Evolutionary conservation across 345 rosid genomes (phyloP), one percentile per base, ranked within the genome.

Genomic region (Dipteronia sinensis): DNA sequence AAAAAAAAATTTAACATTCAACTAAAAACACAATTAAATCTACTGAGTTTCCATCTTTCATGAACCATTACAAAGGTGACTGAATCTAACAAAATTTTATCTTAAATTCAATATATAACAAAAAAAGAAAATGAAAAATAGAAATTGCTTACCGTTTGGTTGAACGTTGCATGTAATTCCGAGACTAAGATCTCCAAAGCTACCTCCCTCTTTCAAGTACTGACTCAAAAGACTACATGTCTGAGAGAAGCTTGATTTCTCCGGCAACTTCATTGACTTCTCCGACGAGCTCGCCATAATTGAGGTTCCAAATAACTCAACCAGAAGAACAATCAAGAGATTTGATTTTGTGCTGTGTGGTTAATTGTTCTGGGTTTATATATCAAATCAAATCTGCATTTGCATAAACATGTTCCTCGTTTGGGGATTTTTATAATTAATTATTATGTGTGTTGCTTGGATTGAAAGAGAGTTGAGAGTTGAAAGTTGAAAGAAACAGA

Each of bases 161-260:
- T 87, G 88, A 40, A 70, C 75, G 81, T 78, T 78, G 88, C 89
- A 83, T 27, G 94, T 71, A 82, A 88, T 87, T 3, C 92, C 97
- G 40, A 93, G 92, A 72, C 75, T 75, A 20, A 93, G 94, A 85
- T 88, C 97, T 82, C 93, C 93, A 51, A 90, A 85, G 69, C 89
- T 80, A 40, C 95, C 90, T 61, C 81, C 88, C 89, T 89, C 94
- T 77, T 90, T 95, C 65, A 95, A 74, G 85, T 89, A 93, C 83
- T 86, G 98, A 79, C 96, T 90, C 83, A 95, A 76, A 73, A 89
- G 65, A 72, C 79, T 90, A 81, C 94, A 95, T 12, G 84, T 93
- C 79, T 80, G 91, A 0, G 90, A 85, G 85, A 93, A 92, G 81
- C 91, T 88, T 0, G 88, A 67, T 75, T 86, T 90, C 63, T 81